Conservation (phyloP, 179 eudicot genomes). For the Kewa caespitosa region DNA sequence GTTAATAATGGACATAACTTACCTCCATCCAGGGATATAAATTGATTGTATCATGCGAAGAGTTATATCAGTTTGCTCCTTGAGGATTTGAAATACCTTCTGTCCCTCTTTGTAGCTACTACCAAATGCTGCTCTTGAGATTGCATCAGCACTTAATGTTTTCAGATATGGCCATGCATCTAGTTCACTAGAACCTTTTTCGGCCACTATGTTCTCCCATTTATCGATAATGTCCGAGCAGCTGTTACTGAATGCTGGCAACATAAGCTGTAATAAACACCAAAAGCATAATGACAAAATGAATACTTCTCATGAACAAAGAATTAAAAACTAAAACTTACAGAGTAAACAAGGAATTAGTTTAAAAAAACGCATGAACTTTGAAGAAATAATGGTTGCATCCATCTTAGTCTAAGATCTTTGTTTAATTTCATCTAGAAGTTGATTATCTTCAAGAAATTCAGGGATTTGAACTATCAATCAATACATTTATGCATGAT, state of each 20-base stretch:
- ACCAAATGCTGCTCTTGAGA: slow-evolving; percentile 38
- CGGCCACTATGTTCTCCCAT: slow-evolving; percentile 24
- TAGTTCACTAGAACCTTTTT: slow-evolving; percentile 14
- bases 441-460: too few relatives aligned
- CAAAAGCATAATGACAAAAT: too few relatives aligned
- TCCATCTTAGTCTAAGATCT: too few relatives aligned
- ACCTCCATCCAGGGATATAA: slow-evolving; percentile 2
- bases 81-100: slow-evolving; percentile 1
- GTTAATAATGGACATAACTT: not conserved
- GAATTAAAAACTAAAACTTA: too few relatives aligned
- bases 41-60: not conserved
- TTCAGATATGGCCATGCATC: slow-evolving; percentile 21
- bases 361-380: too few relatives aligned
- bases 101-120: slow-evolving; percentile 33
- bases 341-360: too few relatives aligned
- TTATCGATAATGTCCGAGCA: slow-evolving; percentile 26
- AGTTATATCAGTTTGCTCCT: not conserved
- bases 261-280: slow-evolving; percentile 31
- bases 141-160: slow-evolving; percentile 28
- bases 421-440: too few relatives aligned
- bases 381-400: too few relatives aligned
- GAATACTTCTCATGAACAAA: too few relatives aligned
- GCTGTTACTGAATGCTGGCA: slow-evolving; percentile 33
- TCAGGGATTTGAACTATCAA: too few relatives aligned
- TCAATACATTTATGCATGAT: too few relatives aligned